Percentiles rank a stretch among this genome's conserved stretches.
Conservation (phyloP, 192 early-diverging fungal species). For the Backusella tuberculispora region DNA sequence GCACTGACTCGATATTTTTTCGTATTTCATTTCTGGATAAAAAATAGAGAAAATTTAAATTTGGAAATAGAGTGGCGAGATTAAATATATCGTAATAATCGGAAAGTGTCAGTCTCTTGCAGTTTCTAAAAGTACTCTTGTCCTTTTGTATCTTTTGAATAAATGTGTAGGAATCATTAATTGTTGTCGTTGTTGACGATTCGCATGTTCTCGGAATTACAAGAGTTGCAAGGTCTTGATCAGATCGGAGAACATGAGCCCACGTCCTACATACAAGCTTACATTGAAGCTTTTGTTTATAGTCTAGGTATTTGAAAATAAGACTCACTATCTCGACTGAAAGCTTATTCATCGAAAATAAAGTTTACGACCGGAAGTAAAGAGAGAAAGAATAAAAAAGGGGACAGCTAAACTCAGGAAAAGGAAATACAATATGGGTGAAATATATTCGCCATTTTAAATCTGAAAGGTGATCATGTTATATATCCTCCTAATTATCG, state of each 20-base stretch:
- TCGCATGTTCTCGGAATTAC: not conserved
- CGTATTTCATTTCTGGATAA: not conserved
- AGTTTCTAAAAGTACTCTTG: not conserved
- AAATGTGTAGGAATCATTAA: not conserved
- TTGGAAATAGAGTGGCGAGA: not conserved
- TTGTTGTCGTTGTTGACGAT: not conserved
- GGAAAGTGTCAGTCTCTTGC: not conserved
- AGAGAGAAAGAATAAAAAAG: not conserved
- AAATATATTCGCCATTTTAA: no score
- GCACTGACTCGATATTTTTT: not conserved
- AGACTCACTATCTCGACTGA: not conserved
- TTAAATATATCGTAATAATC: not conserved
- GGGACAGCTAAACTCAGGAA: not conserved
- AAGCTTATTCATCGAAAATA: not conserved
- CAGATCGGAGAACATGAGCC: not conserved
- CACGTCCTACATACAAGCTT: not conserved
- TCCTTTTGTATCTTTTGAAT: not conserved
- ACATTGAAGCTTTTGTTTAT: not conserved
- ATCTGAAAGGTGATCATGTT: no score
- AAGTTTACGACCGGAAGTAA: no score
- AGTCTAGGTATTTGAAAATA: not conserved
- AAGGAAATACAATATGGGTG: not conserved
- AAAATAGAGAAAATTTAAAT: slow-evolving; percentile 4
- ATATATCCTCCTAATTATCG: no score
- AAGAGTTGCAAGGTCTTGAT: not conserved